phyloP scores from a whole-genome alignment of 768 basidiomycete species.

The Termitomyces eurrhizus region DNA sequence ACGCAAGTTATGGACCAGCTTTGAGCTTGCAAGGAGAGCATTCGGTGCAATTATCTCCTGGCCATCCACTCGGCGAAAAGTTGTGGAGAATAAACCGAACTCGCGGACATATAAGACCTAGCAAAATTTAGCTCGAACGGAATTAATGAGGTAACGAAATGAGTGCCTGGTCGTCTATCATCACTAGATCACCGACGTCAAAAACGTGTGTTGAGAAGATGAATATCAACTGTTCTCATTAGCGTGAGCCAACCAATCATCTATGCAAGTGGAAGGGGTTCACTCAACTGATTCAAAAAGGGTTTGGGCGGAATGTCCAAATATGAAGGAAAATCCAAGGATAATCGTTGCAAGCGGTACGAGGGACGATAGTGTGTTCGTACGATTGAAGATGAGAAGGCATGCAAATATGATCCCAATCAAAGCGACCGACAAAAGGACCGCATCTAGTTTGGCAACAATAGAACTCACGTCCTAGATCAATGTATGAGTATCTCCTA shows the following conservation, averaged over 20 bases:
- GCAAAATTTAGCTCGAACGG: background rate
- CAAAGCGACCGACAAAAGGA: conserved; percentile 56
- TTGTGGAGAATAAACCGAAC: conserved; percentile 77
- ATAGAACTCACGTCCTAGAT: conserved; percentile 64
- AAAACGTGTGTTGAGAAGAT: conserved; percentile 86
- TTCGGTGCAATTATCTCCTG: conserved; percentile 81
- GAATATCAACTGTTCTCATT: conserved; percentile 59
- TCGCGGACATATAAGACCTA: conserved; percentile 59
- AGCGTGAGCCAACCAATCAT: background rate
- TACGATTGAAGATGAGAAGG: conserved; percentile 70
- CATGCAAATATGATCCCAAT: conserved; percentile 62
- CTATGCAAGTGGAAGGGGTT: background rate
- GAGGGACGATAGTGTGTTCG: conserved; percentile 63
- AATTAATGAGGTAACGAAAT: background rate
- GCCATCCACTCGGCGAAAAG: conserved; percentile 76
- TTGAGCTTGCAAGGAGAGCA: conserved; percentile 61
- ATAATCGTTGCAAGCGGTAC: conserved; percentile 79
- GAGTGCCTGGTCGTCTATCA: conserved; percentile 69
- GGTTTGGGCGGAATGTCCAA: conserved; percentile 76
- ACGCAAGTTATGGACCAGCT: conserved; percentile 75
- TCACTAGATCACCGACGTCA: conserved; percentile 77
- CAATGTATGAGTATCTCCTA: background rate
- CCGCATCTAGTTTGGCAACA: conserved; percentile 75
- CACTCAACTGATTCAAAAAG: conserved; percentile 68
- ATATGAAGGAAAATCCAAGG: conserved; percentile 82